Evolutionary conservation across 768 basidiomycete genomes (phyloP).

Genomic region (Suillus plorans): DNA sequence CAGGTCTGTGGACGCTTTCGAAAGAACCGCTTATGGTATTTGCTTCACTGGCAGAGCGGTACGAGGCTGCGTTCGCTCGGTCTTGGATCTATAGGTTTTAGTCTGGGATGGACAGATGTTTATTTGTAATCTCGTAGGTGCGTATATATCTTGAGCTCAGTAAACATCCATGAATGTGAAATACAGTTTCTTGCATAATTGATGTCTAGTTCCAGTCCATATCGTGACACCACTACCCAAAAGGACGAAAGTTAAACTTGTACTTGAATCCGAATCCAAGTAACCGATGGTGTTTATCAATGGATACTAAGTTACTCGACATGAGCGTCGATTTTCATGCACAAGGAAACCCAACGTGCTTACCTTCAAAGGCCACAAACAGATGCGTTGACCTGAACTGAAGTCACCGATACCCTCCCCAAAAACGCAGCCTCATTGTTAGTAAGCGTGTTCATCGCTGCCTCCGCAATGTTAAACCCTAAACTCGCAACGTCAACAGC

Average conservation of each 20-base stretch:
- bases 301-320: background rate
- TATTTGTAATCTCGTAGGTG: background rate
- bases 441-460: slow-evolving; percentile 58
- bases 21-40: slow-evolving; percentile 60
- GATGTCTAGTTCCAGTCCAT: background rate
- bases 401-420: slow-evolving; percentile 47
- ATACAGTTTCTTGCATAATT: background rate
- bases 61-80: slow-evolving; percentile 46
- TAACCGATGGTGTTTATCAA: background rate
- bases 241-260: background rate
- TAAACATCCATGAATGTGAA: background rate
- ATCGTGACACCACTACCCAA: background rate
- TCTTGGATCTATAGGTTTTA: slow-evolving; percentile 49
- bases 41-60: slow-evolving; percentile 48
- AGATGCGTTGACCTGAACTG: slow-evolving; percentile 43
- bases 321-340: background rate
- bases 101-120: background rate
- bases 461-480: slow-evolving; percentile 49
- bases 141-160: background rate
- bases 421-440: slow-evolving; percentile 43
- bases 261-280: background rate
- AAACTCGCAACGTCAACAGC: slow-evolving; percentile 28
- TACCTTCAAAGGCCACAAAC: slow-evolving; percentile 41
- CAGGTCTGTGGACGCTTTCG: slow-evolving; percentile 54
- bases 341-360: background rate